Evolutionary conservation across 441 rosid genomes (phyloP).

Genomic region (Macaranga tanarius): DNA sequence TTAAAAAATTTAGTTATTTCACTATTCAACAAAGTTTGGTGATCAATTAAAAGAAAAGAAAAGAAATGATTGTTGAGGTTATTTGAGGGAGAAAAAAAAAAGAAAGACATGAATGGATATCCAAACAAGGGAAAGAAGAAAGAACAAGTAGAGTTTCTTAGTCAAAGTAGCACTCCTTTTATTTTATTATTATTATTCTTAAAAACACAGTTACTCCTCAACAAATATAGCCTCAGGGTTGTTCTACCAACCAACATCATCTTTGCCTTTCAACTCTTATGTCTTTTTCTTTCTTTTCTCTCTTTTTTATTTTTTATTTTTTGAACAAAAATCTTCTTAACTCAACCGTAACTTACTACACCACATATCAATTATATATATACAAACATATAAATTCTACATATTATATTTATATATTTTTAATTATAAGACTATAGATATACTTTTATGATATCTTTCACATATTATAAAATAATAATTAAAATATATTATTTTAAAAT

Average conservation of each 20-base stretch:
- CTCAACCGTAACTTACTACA: too few species aligned
- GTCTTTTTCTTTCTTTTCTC: slow-evolving; percentile 4
- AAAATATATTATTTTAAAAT: too few species aligned
- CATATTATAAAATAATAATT: too few species aligned
- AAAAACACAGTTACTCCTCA: slow-evolving; percentile 23
- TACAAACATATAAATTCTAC: too few species aligned
- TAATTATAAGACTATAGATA: too few species aligned
- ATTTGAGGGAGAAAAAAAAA: background rate
- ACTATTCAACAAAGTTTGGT: background rate
- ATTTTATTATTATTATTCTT: too few species aligned
- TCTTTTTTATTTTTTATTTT: too few species aligned
- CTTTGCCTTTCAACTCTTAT: slow-evolving; percentile 25
- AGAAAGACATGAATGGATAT: background rate
- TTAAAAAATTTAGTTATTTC: too few species aligned
- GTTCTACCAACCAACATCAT: slow-evolving; percentile 39
- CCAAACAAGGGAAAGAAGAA: background rate
- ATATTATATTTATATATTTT: too few species aligned
- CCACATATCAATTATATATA: too few species aligned
- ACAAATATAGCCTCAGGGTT: slow-evolving; percentile 22
- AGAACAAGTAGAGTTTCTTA: slow-evolving; percentile 22
- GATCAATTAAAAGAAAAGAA: background rate
- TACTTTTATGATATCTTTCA: too few species aligned
- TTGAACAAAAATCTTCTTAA: too few species aligned
- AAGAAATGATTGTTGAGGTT: slow-evolving; percentile 7
- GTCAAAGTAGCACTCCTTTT: slow-evolving; percentile 23